Conservation (phyloP, 305 asterid species). For the Solanum hybrid region DNA sequence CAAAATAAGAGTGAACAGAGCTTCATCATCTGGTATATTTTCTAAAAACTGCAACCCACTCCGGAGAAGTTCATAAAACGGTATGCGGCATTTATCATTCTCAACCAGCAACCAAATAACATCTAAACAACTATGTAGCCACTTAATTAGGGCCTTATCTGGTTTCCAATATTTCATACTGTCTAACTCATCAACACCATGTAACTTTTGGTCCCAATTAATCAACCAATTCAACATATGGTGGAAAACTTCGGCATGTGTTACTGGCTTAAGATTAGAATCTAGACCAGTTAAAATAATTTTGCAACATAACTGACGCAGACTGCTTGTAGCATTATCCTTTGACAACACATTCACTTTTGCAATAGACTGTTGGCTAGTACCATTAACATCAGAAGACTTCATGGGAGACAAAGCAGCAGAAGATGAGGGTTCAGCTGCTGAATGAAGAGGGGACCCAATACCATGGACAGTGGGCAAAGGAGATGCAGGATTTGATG, state of each 20-base stretch:
- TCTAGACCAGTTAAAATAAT: conserved; percentile 70
- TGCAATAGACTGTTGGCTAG: conserved; percentile 43
- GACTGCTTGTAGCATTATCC: conserved; percentile 70
- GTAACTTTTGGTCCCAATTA: conserved; percentile 78
- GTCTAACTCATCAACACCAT: conserved; percentile 62
- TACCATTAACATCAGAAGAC: conserved; percentile 46
- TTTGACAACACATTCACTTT: conserved; percentile 34
- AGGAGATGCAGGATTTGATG: conserved; percentile 86
- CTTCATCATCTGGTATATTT: conserved; percentile 95
- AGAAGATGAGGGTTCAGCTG: conserved; percentile 68
- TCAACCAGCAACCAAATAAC: conserved; percentile 94
- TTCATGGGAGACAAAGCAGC: conserved; percentile 58
- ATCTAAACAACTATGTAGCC: conserved; percentile 91
- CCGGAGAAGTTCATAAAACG: conserved; percentile 88
- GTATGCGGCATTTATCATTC: conserved; percentile 73
- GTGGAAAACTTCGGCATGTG: conserved; percentile 65
- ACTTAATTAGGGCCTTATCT: conserved; percentile 74
- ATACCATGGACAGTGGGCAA: conserved; percentile 69
- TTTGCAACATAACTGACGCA: conserved; percentile 89
- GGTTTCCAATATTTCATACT: conserved; percentile 61
- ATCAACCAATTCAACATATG: conserved; percentile 90
- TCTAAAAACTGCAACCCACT: conserved; percentile 88
- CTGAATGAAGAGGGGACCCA: conserved; percentile 84
- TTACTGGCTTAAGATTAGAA: conserved; percentile 68
- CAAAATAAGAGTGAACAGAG: conserved; percentile 81